Base-by-base conservation (phyloP, 306 rosid species). In the Sechiopsis laciniata region DNA sequence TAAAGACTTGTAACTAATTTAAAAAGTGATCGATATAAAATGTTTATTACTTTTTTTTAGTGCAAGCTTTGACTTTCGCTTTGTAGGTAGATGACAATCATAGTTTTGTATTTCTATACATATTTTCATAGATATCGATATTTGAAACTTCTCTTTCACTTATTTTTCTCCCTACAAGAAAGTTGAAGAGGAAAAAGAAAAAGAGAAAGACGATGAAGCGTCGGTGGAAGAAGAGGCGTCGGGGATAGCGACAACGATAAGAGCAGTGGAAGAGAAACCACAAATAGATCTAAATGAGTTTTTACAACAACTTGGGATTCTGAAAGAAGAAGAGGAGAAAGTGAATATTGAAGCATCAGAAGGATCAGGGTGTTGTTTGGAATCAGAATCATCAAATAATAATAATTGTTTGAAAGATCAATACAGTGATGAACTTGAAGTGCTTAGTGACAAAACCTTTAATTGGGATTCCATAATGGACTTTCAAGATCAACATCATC, bases 261-360 rank as follows among this genome's bases (percentile, higher is more conserved):
- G 83, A 75, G 82, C 6, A 0, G 17, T 69, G 73, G 32, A 83
- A 77, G 96, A 91, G 90, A 95, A 87, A 82, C 99, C 99, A 3
- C 99, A 89, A 83, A 85, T 95, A 80, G 99, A 95, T 77, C 95
- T 95, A 63, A 88, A 91, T 37, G 99, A 95, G 91, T 95, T 91
- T 89, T 95, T 91, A 75, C 95, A 91, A 80, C 99, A 91, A 73
- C 51, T 95, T 79, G 99, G 99, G 50, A 79, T 91, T 55, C 76
- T 95, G 68, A 89, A 84, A 75, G 88, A 82, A 8, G 46, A 24
- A 7, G 67, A 35, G 0, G 87, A 86, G 53, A 75, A 67, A 6
- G 55, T 7, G 76, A 74, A 32, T 32, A 40, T n/a, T 22, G 81
- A 24, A 35, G 29, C 84, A 35, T 37, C 84, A 19, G 92, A 79